These are phyloP conservation scores for Trifolium subterraneum DNA, from an alignment of 306 rosid genomes.

Conservation along the genomic window DNA sequence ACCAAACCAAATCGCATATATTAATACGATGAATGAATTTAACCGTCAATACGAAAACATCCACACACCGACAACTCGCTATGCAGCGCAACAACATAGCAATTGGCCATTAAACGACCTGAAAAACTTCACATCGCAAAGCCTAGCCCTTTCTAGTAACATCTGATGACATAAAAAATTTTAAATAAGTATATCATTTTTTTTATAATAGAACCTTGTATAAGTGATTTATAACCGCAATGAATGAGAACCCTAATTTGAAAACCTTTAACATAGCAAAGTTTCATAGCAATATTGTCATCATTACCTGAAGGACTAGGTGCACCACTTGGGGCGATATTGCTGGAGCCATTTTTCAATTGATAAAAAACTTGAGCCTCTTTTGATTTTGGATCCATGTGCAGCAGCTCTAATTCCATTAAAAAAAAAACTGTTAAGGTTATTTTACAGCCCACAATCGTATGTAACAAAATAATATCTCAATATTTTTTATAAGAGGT, in stretches of 20 bases:
- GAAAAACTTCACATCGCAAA: too few species aligned
- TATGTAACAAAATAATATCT: not conserved
- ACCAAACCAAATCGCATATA: too few species aligned
- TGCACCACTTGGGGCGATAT: conserved; percentile 41
- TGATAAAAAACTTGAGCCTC: conserved; percentile 86
- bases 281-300: not conserved
- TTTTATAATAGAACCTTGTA: too few species aligned
- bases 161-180: too few species aligned
- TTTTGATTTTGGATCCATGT: conserved; percentile 78
- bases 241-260: not conserved
- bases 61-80: too few species aligned
- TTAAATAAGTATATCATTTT: too few species aligned
- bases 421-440: not conserved
- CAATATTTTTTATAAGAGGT: too few species aligned
- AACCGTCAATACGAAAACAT: too few species aligned
- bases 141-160: too few species aligned
- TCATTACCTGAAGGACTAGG: conserved; percentile 59
- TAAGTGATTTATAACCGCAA: not conserved
- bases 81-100: too few species aligned
- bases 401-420: conserved; percentile 64
- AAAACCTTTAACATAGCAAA: not conserved
- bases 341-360: conserved; percentile 40
- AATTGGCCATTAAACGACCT: too few species aligned
- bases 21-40: too few species aligned
- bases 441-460: not conserved